Evolutionary conservation across 2,329 filamentous ascomycete genomes (phyloP).

Genomic region (Aspergillus pseudoterreus): DNA sequence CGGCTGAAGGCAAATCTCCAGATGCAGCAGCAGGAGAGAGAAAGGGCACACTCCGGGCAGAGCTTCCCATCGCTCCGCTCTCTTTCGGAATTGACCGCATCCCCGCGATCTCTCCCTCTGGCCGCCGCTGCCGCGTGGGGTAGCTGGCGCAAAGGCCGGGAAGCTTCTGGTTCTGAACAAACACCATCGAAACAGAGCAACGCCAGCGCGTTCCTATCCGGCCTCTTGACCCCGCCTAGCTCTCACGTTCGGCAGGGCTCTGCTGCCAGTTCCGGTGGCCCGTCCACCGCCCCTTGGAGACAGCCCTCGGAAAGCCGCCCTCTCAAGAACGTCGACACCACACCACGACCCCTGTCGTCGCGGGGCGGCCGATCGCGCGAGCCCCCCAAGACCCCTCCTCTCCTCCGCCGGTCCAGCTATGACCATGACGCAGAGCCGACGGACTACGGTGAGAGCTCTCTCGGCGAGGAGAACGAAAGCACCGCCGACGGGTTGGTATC

Average conservation of each 20-base stretch:
- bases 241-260: slow-evolving; percentile 63
- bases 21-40: slow-evolving; percentile 96
- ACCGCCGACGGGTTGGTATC: slow-evolving; percentile 41
- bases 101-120: slow-evolving; percentile 74
- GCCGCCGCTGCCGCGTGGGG: slow-evolving; percentile 95
- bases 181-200: slow-evolving; percentile 60
- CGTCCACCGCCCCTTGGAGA: slow-evolving; percentile 24
- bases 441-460: slow-evolving; percentile 44
- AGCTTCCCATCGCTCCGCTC: slow-evolving; percentile 73
- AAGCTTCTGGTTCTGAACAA: slow-evolving; percentile 48
- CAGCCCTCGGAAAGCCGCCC: slow-evolving; percentile 34
- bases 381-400: slow-evolving; percentile 49
- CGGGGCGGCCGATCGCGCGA: slow-evolving; percentile 29
- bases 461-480: slow-evolving; percentile 46
- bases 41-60: slow-evolving; percentile 68
- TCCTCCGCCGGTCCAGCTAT: slow-evolving; percentile 54
- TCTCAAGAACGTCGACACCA: slow-evolving; percentile 28
- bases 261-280: slow-evolving; percentile 42
- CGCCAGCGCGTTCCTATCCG: slow-evolving; percentile 65
- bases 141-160: slow-evolving; percentile 77
- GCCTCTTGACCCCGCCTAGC: slow-evolving; percentile 84
- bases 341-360: slow-evolving; percentile 26
- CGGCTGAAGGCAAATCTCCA: slow-evolving; percentile 90
- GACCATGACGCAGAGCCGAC: slow-evolving; percentile 57
- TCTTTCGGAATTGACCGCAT: slow-evolving; percentile 70